Percentiles rank a stretch among this genome's conserved stretches.
These are phyloP conservation scores for Sideroxylon spinosum DNA, from an alignment of 179 eudicot genomes.

Conservation along the genomic window DNA sequence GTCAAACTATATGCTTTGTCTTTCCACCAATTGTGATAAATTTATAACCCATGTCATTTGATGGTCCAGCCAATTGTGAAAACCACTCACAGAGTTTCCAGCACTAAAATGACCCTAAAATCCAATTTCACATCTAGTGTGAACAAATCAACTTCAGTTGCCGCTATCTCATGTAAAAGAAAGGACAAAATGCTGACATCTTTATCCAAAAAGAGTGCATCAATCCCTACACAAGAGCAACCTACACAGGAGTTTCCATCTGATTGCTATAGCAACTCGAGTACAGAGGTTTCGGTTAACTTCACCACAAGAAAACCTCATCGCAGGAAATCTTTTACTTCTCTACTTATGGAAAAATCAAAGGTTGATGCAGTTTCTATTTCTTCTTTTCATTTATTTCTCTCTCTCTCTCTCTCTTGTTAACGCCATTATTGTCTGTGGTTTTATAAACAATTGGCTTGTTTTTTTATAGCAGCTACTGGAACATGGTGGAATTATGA, in stretches of 20 bases:
- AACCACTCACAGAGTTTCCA: slow-evolving; percentile 27
- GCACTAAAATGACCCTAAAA: slow-evolving; percentile 29
- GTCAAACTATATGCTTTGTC: background rate
- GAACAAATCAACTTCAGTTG: slow-evolving; percentile 27
- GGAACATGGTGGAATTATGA: slow-evolving; percentile 24
- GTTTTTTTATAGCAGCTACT: slow-evolving; percentile 41
- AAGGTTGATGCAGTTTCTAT: slow-evolving; percentile 40
- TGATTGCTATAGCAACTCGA: slow-evolving; percentile 23
- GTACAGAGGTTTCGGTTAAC: slow-evolving; percentile 23
- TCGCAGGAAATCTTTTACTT: slow-evolving; percentile 79
- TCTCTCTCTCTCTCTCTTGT: background rate
- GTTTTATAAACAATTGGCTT: background rate
- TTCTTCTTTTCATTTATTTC: background rate
- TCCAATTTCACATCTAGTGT: slow-evolving; percentile 26
- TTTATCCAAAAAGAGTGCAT: slow-evolving; percentile 22
- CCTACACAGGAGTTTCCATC: slow-evolving; percentile 24
- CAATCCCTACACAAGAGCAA: slow-evolving; percentile 26
- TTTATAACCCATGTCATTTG: slow-evolving; percentile 4
- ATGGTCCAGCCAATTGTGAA: slow-evolving; percentile 41
- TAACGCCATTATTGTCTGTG: background rate
- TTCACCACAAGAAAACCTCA: slow-evolving; percentile 39
- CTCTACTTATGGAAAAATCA: slow-evolving; percentile 57
- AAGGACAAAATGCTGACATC: slow-evolving; percentile 28
- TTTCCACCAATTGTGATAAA: background rate
- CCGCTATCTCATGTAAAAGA: slow-evolving; percentile 30